A percentile compares a stretch with the other conserved stretches of the same genome.
Evolutionary conservation across 495 filamentous ascomycete species (phyloP).

Genomic region (Hypoxylon rickii): DNA sequence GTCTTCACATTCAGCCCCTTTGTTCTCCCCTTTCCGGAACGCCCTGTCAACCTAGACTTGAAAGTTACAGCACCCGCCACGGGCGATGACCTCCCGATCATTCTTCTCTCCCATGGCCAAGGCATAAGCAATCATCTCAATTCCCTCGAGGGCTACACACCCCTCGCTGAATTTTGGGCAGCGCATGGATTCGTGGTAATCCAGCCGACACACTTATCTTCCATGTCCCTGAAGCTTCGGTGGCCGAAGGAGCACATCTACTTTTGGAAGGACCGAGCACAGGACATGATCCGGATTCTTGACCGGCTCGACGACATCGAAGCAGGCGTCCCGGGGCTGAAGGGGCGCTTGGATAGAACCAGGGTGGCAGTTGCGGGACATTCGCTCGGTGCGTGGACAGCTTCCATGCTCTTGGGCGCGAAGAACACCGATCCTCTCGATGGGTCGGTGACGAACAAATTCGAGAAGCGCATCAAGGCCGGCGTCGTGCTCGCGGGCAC

Average conservation of each 20-base stretch:
- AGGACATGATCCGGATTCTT: slow-evolving; percentile 46
- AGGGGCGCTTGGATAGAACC: slow-evolving; percentile 42
- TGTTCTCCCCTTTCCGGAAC: slow-evolving; percentile 37
- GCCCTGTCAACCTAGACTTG: slow-evolving; percentile 39
- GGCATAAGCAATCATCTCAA: slow-evolving; percentile 48
- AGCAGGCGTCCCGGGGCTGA: slow-evolving; percentile 37
- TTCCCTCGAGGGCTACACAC: slow-evolving; percentile 50
- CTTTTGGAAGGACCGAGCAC: slow-evolving; percentile 42
- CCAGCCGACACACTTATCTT: slow-evolving; percentile 52
- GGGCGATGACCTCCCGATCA: slow-evolving; percentile 44
- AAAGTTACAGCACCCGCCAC: slow-evolving; percentile 40
- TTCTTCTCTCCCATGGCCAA: slow-evolving; percentile 50
- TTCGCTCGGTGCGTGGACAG: slow-evolving; percentile 47
- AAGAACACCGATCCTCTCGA: slow-evolving; percentile 40
- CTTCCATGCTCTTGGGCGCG: slow-evolving; percentile 44
- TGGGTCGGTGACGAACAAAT: slow-evolving; percentile 5
- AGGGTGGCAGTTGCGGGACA: slow-evolving; percentile 49
- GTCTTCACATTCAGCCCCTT: slow-evolving; percentile 48
- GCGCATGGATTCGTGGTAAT: slow-evolving; percentile 52
- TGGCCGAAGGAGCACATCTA: slow-evolving; percentile 30
- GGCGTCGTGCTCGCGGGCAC: slow-evolving; percentile 44
- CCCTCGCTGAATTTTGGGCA: slow-evolving; percentile 52
- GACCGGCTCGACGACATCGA: slow-evolving; percentile 45
- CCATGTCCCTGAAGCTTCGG: slow-evolving; percentile 37
- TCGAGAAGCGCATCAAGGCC: slow-evolving; percentile 45